Evolutionary conservation across 2,329 filamentous ascomycete species (phyloP), one percentile per base, ranked within the genome.

Genomic region (Simplicillium aogashimaense): DNA sequence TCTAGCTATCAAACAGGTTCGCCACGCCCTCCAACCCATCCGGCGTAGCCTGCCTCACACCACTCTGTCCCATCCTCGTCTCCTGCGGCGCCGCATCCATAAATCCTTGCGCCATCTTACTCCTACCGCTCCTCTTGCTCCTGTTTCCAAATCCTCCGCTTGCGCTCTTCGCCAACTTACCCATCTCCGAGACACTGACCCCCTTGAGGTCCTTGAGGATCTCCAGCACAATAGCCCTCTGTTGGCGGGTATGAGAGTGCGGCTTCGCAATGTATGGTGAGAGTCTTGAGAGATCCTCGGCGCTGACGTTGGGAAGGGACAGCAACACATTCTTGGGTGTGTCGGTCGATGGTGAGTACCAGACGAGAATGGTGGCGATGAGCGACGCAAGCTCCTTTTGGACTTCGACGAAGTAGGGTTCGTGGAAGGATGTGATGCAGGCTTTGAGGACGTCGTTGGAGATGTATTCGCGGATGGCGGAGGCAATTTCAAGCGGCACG

Each of bases 401-500:
- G 46, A 94, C 77, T 50, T 98, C 92, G 29, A 95, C 89, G 60
- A 97, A 98, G 60, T 97, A 95, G 0, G 87, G 82, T 50, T 98
- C 92, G 61, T 97, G 86, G 38, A 98, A 78, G 2, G 86, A 94
- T 2, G 82, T 86, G 56, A 95, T 86, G 53, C 85, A 90, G 0
- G 88, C 87, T 64, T 89, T 86, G 37, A 98, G 74, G 3, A 97
- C 86, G 49, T 95, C 85, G 5, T 80, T 79, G 39, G 81, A 87
- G 54, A 97, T 89, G 60, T 89, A 98, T 54, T 95, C 87, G 39
- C 89, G 81, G 46, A 97, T 85, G 7, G 73, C 83, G 7, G 72
- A 64, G 1, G 78, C 71, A 12, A 79, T 78, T 20, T 69, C 64
- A 0, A 64, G 53, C 0, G 73, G 64, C 3, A 78, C 70, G 65